Conservation (phyloP, 192 early-diverging fungal species). For the Coemansia sp. region DNA sequence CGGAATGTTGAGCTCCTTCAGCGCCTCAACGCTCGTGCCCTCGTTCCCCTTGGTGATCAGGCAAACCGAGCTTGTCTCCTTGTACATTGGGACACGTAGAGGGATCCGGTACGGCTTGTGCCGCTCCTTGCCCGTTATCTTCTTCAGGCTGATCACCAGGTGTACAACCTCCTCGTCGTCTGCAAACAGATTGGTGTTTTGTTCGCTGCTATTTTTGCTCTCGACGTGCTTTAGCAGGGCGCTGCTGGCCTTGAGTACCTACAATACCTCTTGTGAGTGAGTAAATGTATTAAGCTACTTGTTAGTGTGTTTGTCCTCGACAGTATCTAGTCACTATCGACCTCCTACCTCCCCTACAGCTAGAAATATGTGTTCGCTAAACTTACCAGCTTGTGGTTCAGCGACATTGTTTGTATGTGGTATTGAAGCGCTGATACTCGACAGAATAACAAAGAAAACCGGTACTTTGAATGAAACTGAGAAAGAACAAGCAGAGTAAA, state of each 20-base stretch:
- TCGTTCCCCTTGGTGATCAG: conserved; percentile 87
- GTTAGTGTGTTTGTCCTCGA: neutral
- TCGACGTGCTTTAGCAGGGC: conserved; percentile 38
- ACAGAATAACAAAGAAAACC: conserved; percentile 2
- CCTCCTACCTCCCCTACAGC: no score
- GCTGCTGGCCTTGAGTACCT: conserved; percentile 42
- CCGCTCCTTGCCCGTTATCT: conserved; percentile 59
- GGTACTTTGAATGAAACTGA: neutral
- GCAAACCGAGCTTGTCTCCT: conserved; percentile 73
- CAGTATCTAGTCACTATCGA: neutral
- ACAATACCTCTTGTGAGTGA: neutral
- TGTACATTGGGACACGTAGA: conserved; percentile 66
- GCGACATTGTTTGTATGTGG: conserved; percentile 21
- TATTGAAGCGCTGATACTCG: neutral
- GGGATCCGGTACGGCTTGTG: conserved; percentile 73
- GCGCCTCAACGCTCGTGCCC: conserved; percentile 70
- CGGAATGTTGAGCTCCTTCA: conserved; percentile 62
- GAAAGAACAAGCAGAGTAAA: no score
- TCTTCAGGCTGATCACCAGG: conserved; percentile 69
- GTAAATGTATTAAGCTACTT: neutral
- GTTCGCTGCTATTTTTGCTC: conserved; percentile 32
- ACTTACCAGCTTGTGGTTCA: conserved; percentile 47
- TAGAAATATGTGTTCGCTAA: neutral
- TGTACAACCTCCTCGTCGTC: conserved; percentile 59
- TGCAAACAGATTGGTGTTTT: conserved; percentile 55